A percentile compares a stretch with the other conserved stretches of the same genome.
Conservation (phyloP, 2,329 filamentous ascomycete species). For the Aspergillus melleus region DNA sequence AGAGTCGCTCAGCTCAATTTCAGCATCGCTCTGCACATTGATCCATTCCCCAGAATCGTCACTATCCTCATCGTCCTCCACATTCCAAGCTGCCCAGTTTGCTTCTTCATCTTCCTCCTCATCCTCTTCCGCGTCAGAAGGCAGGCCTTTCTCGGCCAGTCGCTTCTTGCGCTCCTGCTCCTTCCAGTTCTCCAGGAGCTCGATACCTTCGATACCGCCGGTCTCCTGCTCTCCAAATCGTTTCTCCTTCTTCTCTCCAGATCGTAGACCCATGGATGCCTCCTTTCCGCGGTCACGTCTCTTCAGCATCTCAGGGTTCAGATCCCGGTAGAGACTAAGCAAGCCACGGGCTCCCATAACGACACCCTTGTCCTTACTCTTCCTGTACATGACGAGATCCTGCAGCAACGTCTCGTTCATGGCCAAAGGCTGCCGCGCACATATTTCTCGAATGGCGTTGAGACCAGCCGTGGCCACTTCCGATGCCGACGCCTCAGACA, state of each 20-base stretch:
- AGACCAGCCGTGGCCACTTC: constrained; percentile 91
- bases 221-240: constrained; percentile 79
- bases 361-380: constrained; percentile 98
- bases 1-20: constrained; percentile 69
- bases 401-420: constrained; percentile 96
- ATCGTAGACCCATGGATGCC: constrained; percentile 77
- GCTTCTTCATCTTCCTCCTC: constrained; percentile 63
- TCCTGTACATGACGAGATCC: constrained; percentile 91
- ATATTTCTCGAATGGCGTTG: constrained; percentile 93
- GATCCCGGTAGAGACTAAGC: constrained; percentile 85
- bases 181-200: constrained; percentile 90
- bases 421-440: constrained; percentile 86
- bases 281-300: constrained; percentile 91
- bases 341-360: constrained; percentile 97
- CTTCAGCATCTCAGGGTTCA: constrained; percentile 83
- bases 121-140: constrained; percentile 60
- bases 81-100: constrained; percentile 60
- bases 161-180: constrained; percentile 80
- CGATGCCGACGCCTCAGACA: constrained; percentile 86
- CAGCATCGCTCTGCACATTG: constrained; percentile 79
- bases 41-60: constrained; percentile 90
- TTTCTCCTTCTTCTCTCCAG: constrained; percentile 71
- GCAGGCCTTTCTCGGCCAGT: constrained; percentile 66
- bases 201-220: constrained; percentile 87
- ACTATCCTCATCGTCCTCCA: constrained; percentile 58